Evolutionary conservation across 306 rosid genomes (phyloP).

Genomic region (Amphicarpaea edgeworthii): DNA sequence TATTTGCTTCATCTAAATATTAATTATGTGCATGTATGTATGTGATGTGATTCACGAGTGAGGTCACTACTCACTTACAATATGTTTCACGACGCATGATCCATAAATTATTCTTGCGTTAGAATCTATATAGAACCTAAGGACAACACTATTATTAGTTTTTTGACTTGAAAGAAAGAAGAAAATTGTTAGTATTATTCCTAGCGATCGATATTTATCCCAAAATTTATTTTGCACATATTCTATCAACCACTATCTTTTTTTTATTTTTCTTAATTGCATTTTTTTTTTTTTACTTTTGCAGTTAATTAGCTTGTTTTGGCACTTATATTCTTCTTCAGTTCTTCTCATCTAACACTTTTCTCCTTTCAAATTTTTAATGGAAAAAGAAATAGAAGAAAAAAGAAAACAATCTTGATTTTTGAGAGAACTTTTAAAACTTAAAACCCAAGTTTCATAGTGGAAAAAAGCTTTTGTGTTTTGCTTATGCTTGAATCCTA

Average conservation of each 20-base stretch:
- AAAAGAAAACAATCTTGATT: not conserved
- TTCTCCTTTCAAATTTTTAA: not conserved
- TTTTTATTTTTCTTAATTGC: not conserved
- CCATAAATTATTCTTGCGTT: slow-evolving; percentile 5
- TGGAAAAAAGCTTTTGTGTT: not conserved
- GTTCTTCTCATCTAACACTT: not conserved
- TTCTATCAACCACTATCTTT: not conserved
- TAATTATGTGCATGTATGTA: not conserved
- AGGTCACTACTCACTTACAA: slow-evolving; percentile 3
- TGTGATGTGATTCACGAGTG: not conserved
- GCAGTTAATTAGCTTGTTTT: not conserved
- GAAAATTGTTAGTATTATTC: not conserved
- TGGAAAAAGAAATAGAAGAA: not conserved
- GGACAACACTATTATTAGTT: not conserved
- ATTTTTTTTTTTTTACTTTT: not conserved
- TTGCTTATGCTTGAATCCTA: not conserved
- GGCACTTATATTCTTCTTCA: not conserved
- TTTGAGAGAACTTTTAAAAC: not conserved
- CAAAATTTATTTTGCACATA: not conserved
- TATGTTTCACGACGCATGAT: not conserved
- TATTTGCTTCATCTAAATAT: not conserved
- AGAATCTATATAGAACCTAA: not conserved
- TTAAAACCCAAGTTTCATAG: not conserved
- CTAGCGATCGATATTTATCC: not conserved
- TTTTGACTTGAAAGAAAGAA: not conserved